These are phyloP conservation scores for Lachnellula cervina DNA, from an alignment of 2,329 filamentous ascomycete genomes.

Conservation along the genomic window DNA sequence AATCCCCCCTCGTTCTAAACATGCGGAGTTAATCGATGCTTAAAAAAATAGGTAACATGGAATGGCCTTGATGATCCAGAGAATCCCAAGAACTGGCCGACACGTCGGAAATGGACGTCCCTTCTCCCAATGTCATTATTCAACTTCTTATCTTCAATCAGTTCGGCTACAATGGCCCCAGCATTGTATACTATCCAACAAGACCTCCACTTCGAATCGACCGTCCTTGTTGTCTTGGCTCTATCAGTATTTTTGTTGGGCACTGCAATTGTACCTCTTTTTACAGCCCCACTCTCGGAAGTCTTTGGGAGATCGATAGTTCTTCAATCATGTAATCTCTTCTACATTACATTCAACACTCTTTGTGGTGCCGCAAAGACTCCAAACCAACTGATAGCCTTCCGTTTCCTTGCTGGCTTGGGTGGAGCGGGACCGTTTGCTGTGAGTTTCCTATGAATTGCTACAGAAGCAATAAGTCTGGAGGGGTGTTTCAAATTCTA, in stretches of 20 bases:
- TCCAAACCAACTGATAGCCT: conserved; percentile 37
- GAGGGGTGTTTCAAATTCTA: neutral
- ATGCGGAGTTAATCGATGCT: neutral
- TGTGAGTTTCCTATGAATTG: conserved; percentile 33
- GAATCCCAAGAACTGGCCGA: conserved; percentile 6
- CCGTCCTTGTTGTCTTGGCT: conserved; percentile 14
- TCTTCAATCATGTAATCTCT: neutral
- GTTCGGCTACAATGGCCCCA: conserved; percentile 7
- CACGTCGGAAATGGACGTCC: conserved; percentile 39
- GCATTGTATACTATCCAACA: conserved; percentile 38
- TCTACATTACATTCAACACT: neutral
- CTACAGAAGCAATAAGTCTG: neutral
- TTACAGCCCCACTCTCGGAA: neutral
- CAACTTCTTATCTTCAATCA: conserved; percentile 7
- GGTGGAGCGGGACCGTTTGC: conserved; percentile 41
- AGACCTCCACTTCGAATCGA: conserved; percentile 44
- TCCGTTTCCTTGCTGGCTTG: conserved; percentile 41
- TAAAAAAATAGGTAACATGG: conserved; percentile 3
- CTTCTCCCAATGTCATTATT: conserved; percentile 35
- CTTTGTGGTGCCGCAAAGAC: conserved; percentile 39
- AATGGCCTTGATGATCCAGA: conserved; percentile 7
- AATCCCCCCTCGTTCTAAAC: too few species aligned
- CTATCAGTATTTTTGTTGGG: conserved; percentile 29
- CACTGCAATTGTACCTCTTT: neutral
- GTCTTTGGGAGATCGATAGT: neutral